Conservation (phyloP, 2,329 filamentous ascomycete species). For the Epichloe coenophiala region DNA sequence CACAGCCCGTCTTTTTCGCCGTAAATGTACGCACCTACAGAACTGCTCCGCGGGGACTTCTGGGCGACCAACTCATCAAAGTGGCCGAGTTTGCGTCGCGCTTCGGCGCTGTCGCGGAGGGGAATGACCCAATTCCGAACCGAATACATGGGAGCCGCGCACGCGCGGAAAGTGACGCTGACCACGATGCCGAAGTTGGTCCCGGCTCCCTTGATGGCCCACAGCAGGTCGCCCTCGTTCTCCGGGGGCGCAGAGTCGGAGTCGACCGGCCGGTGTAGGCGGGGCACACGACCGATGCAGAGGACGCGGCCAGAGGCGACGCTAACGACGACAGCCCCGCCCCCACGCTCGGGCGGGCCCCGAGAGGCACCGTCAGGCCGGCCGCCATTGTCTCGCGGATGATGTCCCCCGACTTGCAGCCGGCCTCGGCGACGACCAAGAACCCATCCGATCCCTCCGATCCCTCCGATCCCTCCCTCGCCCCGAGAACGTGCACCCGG, state of each 20-base stretch:
- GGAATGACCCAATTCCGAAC: slow-evolving; percentile 28
- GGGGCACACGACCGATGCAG: slow-evolving; percentile 35
- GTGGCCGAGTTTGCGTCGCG: not conserved
- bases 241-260: slow-evolving; percentile 14
- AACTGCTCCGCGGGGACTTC: not conserved
- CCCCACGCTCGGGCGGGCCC: slow-evolving; percentile 48
- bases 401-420: slow-evolving; percentile 44
- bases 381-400: slow-evolving; percentile 24
- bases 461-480: no score
- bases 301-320: slow-evolving; percentile 33
- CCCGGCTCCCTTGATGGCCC: slow-evolving; percentile 45
- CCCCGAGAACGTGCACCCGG: slow-evolving; percentile 28
- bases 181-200: slow-evolving; percentile 46
- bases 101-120: slow-evolving; percentile 14
- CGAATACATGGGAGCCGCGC: slow-evolving; percentile 25
- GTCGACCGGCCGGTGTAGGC: not conserved
- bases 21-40: not conserved
- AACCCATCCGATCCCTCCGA: slow-evolving; percentile 7
- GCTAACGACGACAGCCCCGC: slow-evolving; percentile 43
- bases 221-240: slow-evolving; percentile 39
- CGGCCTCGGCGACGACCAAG: slow-evolving; percentile 37
- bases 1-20: not conserved
- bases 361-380: slow-evolving; percentile 43
- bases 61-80: not conserved
- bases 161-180: slow-evolving; percentile 37